These are phyloP conservation scores for Arachnomyces sp. DNA, from an alignment of 2,329 filamentous ascomycete genomes.

Conservation along the genomic window DNA sequence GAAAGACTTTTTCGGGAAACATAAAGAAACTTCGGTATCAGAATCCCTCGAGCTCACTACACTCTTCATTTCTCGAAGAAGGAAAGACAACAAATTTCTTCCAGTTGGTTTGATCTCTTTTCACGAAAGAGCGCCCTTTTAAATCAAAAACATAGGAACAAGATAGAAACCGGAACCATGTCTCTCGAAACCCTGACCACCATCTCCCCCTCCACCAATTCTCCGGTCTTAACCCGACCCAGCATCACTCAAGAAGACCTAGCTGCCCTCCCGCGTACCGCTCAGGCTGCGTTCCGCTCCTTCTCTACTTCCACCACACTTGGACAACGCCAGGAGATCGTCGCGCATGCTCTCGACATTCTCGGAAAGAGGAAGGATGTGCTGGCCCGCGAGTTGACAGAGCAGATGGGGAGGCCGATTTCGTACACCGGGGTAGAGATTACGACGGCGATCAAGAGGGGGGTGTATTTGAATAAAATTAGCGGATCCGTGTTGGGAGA, in stretches of 20 bases:
- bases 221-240: constrained; percentile 70
- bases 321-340: constrained; percentile 67
- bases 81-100: too few relatives aligned
- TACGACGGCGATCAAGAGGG: constrained; percentile 73
- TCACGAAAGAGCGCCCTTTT: too few relatives aligned
- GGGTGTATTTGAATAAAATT: constrained; percentile 78
- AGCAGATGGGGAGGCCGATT: constrained; percentile 93
- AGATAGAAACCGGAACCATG: constrained; percentile 25
- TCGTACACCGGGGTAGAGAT: constrained; percentile 79
- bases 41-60: too few relatives aligned
- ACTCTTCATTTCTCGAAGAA: too few relatives aligned
- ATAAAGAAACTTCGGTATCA: too few relatives aligned
- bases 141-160: too few relatives aligned
- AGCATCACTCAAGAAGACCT: constrained; percentile 66
- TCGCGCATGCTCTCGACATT: constrained; percentile 68
- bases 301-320: constrained; percentile 74
- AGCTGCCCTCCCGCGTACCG: constrained; percentile 60
- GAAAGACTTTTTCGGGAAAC: too few relatives aligned
- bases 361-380: constrained; percentile 67
- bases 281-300: constrained; percentile 66
- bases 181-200: constrained; percentile 58
- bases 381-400: constrained; percentile 75
- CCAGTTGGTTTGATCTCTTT: too few relatives aligned
- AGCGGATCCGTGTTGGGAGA: constrained; percentile 64
- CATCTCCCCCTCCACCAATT: constrained; percentile 84